Evolutionary conservation across 768 basidiomycete species (phyloP).

Genomic region (Termitomyces heimii): DNA sequence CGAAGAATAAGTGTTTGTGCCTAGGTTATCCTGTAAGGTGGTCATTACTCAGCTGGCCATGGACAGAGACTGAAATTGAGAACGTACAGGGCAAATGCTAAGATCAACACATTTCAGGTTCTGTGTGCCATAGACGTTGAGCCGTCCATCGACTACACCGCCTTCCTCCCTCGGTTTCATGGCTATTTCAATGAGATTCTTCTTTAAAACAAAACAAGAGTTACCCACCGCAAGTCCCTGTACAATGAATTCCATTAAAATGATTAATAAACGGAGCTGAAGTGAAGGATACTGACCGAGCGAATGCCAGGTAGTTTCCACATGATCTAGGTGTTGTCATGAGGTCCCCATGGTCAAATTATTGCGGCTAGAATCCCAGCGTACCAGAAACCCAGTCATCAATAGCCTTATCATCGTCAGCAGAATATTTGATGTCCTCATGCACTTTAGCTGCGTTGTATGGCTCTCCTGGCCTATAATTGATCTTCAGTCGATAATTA

Average conservation of each 20-base stretch:
- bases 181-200: conserved; percentile 22
- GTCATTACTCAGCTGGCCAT: background rate
- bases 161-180: conserved; percentile 67
- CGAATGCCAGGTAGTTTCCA: conserved; percentile 77
- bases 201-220: background rate
- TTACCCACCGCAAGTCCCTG: conserved; percentile 39
- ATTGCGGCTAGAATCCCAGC: conserved; percentile 4
- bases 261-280: background rate
- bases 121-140: conserved; percentile 60
- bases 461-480: conserved; percentile 38
- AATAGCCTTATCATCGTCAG: conserved; percentile 67
- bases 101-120: conserved; percentile 66
- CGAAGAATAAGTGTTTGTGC: conserved; percentile 70
- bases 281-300: conserved; percentile 34
- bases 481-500: background rate
- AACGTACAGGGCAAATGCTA: conserved; percentile 63
- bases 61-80: background rate
- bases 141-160: conserved; percentile 58
- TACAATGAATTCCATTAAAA: background rate
- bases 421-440: conserved; percentile 59
- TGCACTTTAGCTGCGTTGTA: conserved; percentile 53
- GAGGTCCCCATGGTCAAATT: background rate
- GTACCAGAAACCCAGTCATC: conserved; percentile 59
- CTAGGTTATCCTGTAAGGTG: conserved; percentile 51
- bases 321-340: conserved; percentile 40